Evolutionary conservation across 371 early-diverging fungal genomes (phyloP).

Genomic region (Mortierella sp.): DNA sequence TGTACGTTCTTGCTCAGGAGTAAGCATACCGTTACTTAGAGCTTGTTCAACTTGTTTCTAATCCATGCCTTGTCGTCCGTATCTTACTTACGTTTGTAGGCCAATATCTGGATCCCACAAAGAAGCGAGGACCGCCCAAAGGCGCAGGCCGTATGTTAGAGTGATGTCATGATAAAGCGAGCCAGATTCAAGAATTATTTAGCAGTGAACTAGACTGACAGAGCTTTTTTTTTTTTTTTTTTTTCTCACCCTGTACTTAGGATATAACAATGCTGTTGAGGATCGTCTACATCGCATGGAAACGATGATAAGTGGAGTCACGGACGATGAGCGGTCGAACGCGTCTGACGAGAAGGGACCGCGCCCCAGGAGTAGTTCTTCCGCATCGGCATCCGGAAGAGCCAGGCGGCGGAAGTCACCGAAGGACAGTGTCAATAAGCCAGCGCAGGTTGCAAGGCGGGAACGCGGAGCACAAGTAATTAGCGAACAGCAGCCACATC

Average conservation of each 20-base stretch:
- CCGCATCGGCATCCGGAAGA: constrained; percentile 5
- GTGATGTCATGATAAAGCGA: not conserved
- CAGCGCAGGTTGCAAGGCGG: not conserved
- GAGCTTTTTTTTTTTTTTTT: not conserved
- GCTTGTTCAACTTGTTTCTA: too few relatives aligned
- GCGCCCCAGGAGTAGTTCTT: not conserved
- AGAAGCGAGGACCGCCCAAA: constrained; percentile 39
- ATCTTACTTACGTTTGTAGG: too few relatives aligned
- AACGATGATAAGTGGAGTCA: constrained; percentile 52
- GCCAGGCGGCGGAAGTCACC: constrained; percentile 35
- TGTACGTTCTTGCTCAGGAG: constrained; percentile 12
- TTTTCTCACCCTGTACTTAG: constrained; percentile 24
- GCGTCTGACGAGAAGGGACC: constrained; percentile 41
- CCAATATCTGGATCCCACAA: constrained; percentile 33
- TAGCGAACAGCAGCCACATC: not conserved
- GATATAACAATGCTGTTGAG: constrained; percentile 76
- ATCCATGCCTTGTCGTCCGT: not conserved
- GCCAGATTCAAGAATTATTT: not conserved
- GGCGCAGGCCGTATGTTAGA: constrained; percentile 34
- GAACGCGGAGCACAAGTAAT: not conserved
- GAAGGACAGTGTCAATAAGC: constrained; percentile 6
- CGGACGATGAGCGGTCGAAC: constrained; percentile 11
- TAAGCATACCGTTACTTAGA: too few relatives aligned
- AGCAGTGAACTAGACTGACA: not conserved
- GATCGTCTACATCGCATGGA: constrained; percentile 70